Evolutionary conservation across 108 stramenopile genomes (phyloP).

Genomic region (Craspedostauros australis): DNA sequence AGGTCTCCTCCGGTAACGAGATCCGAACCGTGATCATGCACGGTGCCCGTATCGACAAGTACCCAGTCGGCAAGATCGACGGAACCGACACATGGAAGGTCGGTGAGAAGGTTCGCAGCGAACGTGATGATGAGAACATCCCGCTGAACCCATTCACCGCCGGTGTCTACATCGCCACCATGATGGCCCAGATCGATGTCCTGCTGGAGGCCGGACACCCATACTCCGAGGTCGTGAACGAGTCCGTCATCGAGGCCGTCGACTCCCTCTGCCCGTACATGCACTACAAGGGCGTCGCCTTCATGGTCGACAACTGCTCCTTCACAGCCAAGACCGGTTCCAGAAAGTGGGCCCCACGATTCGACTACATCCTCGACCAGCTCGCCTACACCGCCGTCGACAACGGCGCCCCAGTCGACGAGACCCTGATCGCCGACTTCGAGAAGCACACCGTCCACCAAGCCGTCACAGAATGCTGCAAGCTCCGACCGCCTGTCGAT

Average conservation of each 20-base stretch:
- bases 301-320: slow-evolving; percentile 99
- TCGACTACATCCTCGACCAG: slow-evolving; percentile 98
- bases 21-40: slow-evolving; percentile 98
- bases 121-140: slow-evolving; percentile 92
- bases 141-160: slow-evolving; percentile 98
- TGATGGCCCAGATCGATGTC: slow-evolving; percentile 99
- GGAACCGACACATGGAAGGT: slow-evolving; percentile 95
- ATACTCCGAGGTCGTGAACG: slow-evolving; percentile 98
- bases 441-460: slow-evolving; percentile 89
- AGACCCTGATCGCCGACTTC: slow-evolving; percentile 84
- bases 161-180: slow-evolving; percentile 96
- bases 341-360: slow-evolving; percentile 97
- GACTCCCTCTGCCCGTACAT: slow-evolving; percentile 98
- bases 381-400: slow-evolving; percentile 96
- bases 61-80: slow-evolving; percentile 97
- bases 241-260: slow-evolving; percentile 98
- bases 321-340: slow-evolving; percentile 98
- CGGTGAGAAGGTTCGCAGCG: slow-evolving; percentile 92
- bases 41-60: slow-evolving; percentile 83
- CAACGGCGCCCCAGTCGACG: slow-evolving; percentile 83
- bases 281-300: slow-evolving; percentile 98
- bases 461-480: slow-evolving; percentile 93
- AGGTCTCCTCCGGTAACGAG: slow-evolving; percentile 95
- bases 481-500: slow-evolving; percentile 94
- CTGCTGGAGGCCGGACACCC: slow-evolving; percentile 93